Conservation (phyloP, 73 alveolate genomes). For the Paramecium biaurelia region DNA sequence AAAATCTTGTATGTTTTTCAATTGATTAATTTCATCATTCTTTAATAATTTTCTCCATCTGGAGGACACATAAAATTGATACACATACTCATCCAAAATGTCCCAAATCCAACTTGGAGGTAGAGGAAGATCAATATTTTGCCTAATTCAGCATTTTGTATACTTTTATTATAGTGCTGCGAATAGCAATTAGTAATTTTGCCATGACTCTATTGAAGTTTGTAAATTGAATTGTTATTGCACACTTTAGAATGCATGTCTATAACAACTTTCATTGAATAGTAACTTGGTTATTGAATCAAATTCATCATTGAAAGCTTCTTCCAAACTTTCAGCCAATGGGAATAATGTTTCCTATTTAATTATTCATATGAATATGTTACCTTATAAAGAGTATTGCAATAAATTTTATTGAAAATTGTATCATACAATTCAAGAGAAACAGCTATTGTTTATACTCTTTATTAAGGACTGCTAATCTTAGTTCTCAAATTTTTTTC, state of each 20-base stretch:
- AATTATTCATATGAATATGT: not conserved
- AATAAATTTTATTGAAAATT: constrained; percentile 2
- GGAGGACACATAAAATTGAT: constrained; percentile 25
- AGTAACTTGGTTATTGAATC: not conserved
- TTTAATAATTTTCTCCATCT: constrained; percentile 39
- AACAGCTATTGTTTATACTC: not conserved
- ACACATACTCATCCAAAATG: constrained; percentile 10
- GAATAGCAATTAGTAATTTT: not conserved
- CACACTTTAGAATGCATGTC: constrained; percentile 20
- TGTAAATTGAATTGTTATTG: not conserved
- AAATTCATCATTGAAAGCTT: constrained; percentile 20
- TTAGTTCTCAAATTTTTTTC: constrained; percentile 23
- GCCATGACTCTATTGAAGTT: constrained; percentile 22
- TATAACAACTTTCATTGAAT: constrained; percentile 4
- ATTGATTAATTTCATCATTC: not conserved
- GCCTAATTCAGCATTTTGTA: not conserved
- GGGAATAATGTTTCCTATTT: not conserved
- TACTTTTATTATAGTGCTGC: not conserved
- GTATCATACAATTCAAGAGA: not conserved
- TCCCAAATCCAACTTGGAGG: constrained; percentile 44
- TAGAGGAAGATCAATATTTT: not conserved
- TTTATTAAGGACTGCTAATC: not conserved
- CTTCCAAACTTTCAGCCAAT: constrained; percentile 8
- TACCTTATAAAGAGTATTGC: constrained; percentile 40
- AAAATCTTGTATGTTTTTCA: not conserved